Evolutionary conservation across 345 rosid genomes (phyloP), one percentile per base, ranked within the genome.

Genomic region (Camelina hispida): DNA sequence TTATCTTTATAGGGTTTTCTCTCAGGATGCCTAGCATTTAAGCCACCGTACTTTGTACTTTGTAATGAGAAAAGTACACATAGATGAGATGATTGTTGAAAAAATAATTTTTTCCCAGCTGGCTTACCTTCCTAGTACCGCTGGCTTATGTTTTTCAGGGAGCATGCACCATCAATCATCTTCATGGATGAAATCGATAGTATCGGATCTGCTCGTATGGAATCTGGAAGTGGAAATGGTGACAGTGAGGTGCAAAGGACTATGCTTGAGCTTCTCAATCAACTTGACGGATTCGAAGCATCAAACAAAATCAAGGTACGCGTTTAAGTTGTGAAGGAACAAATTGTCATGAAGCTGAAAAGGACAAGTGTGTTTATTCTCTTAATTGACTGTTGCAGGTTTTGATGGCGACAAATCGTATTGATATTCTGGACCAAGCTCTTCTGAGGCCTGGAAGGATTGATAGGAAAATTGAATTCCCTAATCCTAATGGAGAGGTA

Each of bases 191-290:
- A 91, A 80, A 96, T 96, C 4, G 99, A 96, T 74, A 93, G 99
- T 74, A 96, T 96, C 16, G 99, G 98, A 72, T 96, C 99, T 71
- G 91, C 99, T 71, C 87, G 99, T 79, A 96, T 96, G 98, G 99
- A 96, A 80, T 96, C 99, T 83, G 99, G 99, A 34, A 96, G 99
- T 79, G 98, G 99, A 47, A 96, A 89, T 71, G 97, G 99, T 51
- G 99, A 96, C 77, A 93, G 97, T 78, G 98, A 96, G 83, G 99
- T 93, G 68, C 98, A 93, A 76, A 66, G 99, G 15, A 93, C 99
- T 75, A 96, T 96, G 99, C 85, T 96, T 80, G 99, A 96, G 93
- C 99, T 96, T 81, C 98, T 96, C 62, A 93, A 96, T 58, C 99
- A 93, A 82, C 90, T 95, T 76, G 99, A 96, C 65, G 98, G 99